Conservation (phyloP, 352 stramenopile species). For the Phytophthora pisi region DNA sequence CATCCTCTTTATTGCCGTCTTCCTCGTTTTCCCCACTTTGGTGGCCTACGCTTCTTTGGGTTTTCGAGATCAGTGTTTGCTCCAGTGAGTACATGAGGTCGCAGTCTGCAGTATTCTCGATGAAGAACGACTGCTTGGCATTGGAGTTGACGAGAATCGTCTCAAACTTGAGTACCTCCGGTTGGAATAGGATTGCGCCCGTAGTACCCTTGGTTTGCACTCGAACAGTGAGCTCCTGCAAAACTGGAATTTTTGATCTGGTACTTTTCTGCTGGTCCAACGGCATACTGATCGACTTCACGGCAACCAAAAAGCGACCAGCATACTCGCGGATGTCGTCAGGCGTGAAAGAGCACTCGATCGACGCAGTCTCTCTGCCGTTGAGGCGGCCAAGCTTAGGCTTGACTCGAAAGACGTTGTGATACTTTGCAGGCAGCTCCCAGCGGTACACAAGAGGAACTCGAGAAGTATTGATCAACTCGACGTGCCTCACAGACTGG, state of each 20-base stretch:
- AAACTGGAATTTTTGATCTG: constrained; percentile 41
- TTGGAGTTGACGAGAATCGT: constrained; percentile 88
- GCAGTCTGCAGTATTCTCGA: constrained; percentile 85
- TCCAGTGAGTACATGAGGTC: constrained; percentile 67
- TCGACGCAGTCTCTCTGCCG: constrained; percentile 68
- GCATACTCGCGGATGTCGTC: constrained; percentile 74
- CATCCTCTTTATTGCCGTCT: constrained; percentile 9
- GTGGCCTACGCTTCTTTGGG: neutral
- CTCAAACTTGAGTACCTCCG: constrained; percentile 66
- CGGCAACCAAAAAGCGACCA: constrained; percentile 63
- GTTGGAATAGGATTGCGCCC: constrained; percentile 84
- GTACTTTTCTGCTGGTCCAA: constrained; percentile 29
- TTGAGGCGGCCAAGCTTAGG: constrained; percentile 81
- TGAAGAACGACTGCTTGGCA: constrained; percentile 59
- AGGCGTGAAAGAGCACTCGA: constrained; percentile 86
- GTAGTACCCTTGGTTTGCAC: constrained; percentile 76
- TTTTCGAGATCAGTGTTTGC: constrained; percentile 45
- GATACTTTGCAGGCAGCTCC: constrained; percentile 64
- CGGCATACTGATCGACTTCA: constrained; percentile 77
- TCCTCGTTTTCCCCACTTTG: constrained; percentile 13
- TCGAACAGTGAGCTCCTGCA: constrained; percentile 69
- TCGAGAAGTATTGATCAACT: constrained; percentile 80
- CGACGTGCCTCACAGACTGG: constrained; percentile 51
- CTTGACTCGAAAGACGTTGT: constrained; percentile 66
- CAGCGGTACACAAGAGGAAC: constrained; percentile 89